Evolutionary conservation across 2,329 filamentous ascomycete genomes (phyloP).

Genomic region (Claviceps citrina): DNA sequence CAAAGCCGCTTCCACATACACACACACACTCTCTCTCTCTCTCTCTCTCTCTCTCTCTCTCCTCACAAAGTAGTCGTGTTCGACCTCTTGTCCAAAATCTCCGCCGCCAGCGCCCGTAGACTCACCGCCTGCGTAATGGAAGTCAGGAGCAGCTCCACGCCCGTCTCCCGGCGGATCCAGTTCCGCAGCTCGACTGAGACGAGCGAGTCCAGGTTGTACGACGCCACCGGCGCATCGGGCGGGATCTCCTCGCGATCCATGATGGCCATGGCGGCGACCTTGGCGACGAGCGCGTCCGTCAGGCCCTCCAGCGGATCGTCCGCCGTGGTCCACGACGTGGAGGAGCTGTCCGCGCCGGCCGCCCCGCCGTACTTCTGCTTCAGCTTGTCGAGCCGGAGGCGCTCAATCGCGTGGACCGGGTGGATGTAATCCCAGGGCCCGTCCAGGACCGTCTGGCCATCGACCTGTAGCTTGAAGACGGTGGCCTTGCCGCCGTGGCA

Average conservation of each 20-base stretch:
- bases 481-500: slow-evolving; percentile 1
- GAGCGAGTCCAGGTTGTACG: slow-evolving; percentile 27
- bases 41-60: no score
- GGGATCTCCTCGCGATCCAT: slow-evolving; percentile 13
- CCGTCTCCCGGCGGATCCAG: slow-evolving; percentile 23
- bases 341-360: background rate
- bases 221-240: slow-evolving; percentile 12
- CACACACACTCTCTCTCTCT: no score
- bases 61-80: no score
- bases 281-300: slow-evolving; percentile 5
- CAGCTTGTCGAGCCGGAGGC: slow-evolving; percentile 1
- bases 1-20: no score
- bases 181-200: slow-evolving; percentile 25
- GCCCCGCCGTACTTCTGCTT: background rate
- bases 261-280: slow-evolving; percentile 6
- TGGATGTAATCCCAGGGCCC: slow-evolving; percentile 4
- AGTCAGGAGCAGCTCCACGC: slow-evolving; percentile 15
- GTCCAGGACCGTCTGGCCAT: background rate
- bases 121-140: slow-evolving; percentile 3
- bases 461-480: slow-evolving; percentile 1
- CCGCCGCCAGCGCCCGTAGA: slow-evolving; percentile 1
- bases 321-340: slow-evolving; percentile 2
- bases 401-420: slow-evolving; percentile 1
- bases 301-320: slow-evolving; percentile 1
- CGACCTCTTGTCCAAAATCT: slow-evolving; percentile 2